Evolutionary conservation across 768 basidiomycete species (phyloP), one percentile per base, ranked within the genome.

Genomic region (Cyclocybe cylindracea): DNA sequence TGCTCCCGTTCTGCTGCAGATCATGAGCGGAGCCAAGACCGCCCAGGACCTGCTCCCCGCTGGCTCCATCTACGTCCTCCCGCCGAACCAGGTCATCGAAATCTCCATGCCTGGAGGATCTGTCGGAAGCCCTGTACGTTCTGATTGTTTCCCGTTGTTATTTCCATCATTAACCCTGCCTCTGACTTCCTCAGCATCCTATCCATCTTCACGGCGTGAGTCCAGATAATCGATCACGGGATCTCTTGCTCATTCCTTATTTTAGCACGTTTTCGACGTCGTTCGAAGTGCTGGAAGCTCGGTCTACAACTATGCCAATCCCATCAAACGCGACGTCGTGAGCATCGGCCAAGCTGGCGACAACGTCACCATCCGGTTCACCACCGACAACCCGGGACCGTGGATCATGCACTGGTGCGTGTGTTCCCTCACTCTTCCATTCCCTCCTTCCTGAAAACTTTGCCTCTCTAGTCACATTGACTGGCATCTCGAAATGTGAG

Each of bases 301-400:
- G 9, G 51, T 33, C 5, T 73, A 70, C 56, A 80, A 81, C 63
- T 79, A 72, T 38, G 57, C 58, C 11, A 81, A 87, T 63, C 87
- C 88, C 0, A 73, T 72, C 40, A 55, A 72, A 39, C 70, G 85
- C n/a, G 86, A 88, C 61, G 82, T 82, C 2, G 77, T 85, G 35
- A 70, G 64, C 48, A 74, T 78, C 7, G 72, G 74, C 7, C 37
- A 54, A 31, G 59, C 53, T 14, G 63, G 61, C 1, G 78, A 78
- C 50, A 73, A 73, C 16, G 76, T 79, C 18, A 80, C 80, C 0
- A 70, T 91, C 39, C 79, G 86, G 5, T 89, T 86, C 70, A 66
- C 66, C 29, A 86, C 87, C 0, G 80, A 90, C 59, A 89, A 89
- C 65, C 66, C 86, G 2, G 88, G 87, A 4, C 80, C 82, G 7